Evolutionary conservation across 2,329 filamentous ascomycete genomes (phyloP).

Genomic region (Chrysosporium keratinophilum): DNA sequence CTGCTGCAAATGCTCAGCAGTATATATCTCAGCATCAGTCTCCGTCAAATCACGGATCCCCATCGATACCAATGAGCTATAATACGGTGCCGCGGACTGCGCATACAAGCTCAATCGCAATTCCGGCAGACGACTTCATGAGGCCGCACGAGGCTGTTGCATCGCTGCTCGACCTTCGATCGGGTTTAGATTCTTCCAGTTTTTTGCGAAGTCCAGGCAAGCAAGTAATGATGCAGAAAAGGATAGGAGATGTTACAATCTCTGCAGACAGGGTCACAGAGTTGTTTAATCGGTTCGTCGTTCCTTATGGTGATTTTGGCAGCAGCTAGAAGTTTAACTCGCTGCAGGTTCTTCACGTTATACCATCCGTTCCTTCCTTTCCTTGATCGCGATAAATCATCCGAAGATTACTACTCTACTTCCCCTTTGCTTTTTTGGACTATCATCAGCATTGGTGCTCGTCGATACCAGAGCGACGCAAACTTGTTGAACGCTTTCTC

Average conservation of each 20-base stretch:
- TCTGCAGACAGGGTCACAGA: slow-evolving; percentile 36
- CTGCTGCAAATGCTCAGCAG: slow-evolving; percentile 18
- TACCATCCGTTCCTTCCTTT: slow-evolving; percentile 58
- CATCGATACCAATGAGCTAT: slow-evolving; percentile 23
- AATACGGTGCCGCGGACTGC: slow-evolving; percentile 22
- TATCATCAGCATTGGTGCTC: slow-evolving; percentile 52
- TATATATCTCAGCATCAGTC: slow-evolving; percentile 12
- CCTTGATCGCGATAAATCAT: slow-evolving; percentile 44
- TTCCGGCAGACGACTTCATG: slow-evolving; percentile 33
- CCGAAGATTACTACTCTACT: slow-evolving; percentile 48
- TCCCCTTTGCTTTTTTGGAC: slow-evolving; percentile 61
- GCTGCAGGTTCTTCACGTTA: slow-evolving; percentile 49
- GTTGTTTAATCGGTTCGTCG: slow-evolving; percentile 36
- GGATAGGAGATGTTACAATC: slow-evolving; percentile 43
- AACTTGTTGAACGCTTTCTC: slow-evolving; percentile 44
- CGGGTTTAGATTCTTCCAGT: slow-evolving; percentile 35
- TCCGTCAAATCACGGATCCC: slow-evolving; percentile 24
- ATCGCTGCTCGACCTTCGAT: slow-evolving; percentile 41
- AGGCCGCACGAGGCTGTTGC: slow-evolving; percentile 42
- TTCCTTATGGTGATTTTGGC: neutral
- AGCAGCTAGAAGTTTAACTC: neutral
- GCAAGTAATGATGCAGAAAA: slow-evolving; percentile 35
- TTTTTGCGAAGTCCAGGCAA: slow-evolving; percentile 41
- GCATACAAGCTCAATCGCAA: slow-evolving; percentile 18
- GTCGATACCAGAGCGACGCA: slow-evolving; percentile 47